Evolutionary conservation across 2,329 filamentous ascomycete genomes (phyloP).

Genomic region (Bipolaris victoriae): DNA sequence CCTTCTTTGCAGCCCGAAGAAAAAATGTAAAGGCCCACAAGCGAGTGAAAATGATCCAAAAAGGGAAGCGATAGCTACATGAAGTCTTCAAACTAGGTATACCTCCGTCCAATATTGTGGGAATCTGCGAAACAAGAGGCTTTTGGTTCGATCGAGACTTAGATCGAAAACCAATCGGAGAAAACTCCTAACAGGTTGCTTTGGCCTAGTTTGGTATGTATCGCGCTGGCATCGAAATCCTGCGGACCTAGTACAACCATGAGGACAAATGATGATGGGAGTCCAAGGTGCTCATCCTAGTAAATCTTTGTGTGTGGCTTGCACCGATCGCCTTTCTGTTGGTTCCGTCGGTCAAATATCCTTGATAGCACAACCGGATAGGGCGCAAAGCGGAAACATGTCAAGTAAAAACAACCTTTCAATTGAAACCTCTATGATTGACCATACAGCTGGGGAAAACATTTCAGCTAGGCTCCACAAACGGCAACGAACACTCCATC

Average conservation of each 20-base stretch:
- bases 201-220: neutral
- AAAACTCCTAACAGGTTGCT: constrained; percentile 2
- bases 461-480: constrained; percentile 3
- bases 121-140: neutral
- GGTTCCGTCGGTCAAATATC: constrained; percentile 1
- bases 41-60: neutral
- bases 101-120: neutral
- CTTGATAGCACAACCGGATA: neutral
- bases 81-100: neutral
- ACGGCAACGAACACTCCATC: neutral
- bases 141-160: neutral
- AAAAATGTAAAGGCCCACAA: neutral
- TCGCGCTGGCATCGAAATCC: neutral
- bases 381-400: neutral
- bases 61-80: neutral
- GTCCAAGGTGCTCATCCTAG: neutral
- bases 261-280: neutral
- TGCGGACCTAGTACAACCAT: neutral
- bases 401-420: neutral
- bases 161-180: constrained; percentile 5
- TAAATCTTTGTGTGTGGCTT: neutral
- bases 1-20: neutral
- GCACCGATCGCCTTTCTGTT: neutral
- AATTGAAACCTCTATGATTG: neutral
- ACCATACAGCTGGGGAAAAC: neutral